A percentile compares a stretch with the other conserved stretches of the same genome.
These are phyloP conservation scores for Capsicum pubescens DNA, from an alignment of 257 asterid species.

Conservation along the genomic window DNA sequence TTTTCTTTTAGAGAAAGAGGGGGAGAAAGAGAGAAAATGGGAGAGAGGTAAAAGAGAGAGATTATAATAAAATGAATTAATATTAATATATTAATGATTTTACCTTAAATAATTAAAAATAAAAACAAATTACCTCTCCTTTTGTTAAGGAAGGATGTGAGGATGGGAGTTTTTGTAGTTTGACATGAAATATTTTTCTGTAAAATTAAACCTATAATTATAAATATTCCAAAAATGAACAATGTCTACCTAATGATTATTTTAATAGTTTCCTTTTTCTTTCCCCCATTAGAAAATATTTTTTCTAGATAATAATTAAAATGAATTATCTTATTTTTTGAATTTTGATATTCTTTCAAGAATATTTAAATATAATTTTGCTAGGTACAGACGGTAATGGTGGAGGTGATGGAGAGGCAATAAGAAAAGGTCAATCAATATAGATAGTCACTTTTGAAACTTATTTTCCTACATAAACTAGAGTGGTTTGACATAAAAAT, in stretches of 20 bases:
- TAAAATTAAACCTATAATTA: not conserved
- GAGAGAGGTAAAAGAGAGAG: conserved; percentile 10
- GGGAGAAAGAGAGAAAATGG: conserved; percentile 11
- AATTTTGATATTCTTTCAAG: not conserved
- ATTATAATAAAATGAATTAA: conserved; percentile 15
- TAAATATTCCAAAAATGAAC: not conserved
- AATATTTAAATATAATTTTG: not conserved
- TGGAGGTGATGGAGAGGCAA: not conserved
- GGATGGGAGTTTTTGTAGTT: not conserved
- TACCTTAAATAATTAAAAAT: not conserved
- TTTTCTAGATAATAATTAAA: no score
- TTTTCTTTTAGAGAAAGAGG: not conserved
- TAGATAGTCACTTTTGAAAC: not conserved
- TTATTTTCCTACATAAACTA: not conserved
- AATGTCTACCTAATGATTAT: no score
- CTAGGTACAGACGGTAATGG: not conserved
- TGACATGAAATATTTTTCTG: not conserved
- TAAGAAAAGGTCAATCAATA: not conserved
- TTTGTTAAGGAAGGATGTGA: conserved; percentile 24
- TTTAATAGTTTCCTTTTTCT: no score
- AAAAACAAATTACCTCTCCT: conserved; percentile 14
- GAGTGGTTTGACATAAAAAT: no score
- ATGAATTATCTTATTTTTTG: no score
- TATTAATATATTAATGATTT: conserved; percentile 1
- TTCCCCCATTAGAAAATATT: no score